Evolutionary conservation across 2,329 filamentous ascomycete genomes (phyloP).

Genomic region (Colletotrichum sojae): DNA sequence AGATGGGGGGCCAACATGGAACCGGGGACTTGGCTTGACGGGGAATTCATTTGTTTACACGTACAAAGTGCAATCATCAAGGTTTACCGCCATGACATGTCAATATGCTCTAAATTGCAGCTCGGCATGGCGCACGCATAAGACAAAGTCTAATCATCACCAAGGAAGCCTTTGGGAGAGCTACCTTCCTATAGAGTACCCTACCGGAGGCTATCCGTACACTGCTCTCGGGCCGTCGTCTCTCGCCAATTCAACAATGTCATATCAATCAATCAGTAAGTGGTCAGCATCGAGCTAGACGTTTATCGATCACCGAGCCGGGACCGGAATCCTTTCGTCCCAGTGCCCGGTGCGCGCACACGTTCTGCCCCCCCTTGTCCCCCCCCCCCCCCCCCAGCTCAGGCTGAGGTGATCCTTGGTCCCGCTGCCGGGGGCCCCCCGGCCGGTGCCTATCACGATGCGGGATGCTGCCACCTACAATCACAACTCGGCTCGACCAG

Average conservation of each 20-base stretch:
- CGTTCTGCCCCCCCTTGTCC: neutral
- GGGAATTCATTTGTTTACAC: no score
- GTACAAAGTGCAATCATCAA: neutral
- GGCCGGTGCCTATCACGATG: neutral
- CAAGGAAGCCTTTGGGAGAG: neutral
- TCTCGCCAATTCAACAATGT: slow-evolving; percentile 19
- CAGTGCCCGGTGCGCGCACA: slow-evolving; percentile 6
- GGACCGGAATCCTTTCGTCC: slow-evolving; percentile 25
- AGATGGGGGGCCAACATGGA: no score
- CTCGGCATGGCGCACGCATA: neutral
- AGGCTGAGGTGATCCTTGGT: neutral
- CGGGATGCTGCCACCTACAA: neutral
- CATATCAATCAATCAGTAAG: slow-evolving; percentile 20
- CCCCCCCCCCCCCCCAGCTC: slow-evolving; percentile 15
- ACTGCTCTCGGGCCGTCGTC: neutral
- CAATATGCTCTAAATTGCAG: slow-evolving; percentile 1
- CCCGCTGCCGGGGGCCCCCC: neutral
- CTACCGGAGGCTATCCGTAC: no score
- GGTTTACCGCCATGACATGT: slow-evolving; percentile 6
- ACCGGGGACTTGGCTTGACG: no score
- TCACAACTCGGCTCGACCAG: no score
- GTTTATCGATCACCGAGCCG: neutral
- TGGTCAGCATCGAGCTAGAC: slow-evolving; percentile 28
- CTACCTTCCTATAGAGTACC: neutral
- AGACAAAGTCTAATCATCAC: slow-evolving; percentile 11